Evolutionary conservation across 495 filamentous ascomycete genomes (phyloP).

Genomic region (Tuber aestivum): DNA sequence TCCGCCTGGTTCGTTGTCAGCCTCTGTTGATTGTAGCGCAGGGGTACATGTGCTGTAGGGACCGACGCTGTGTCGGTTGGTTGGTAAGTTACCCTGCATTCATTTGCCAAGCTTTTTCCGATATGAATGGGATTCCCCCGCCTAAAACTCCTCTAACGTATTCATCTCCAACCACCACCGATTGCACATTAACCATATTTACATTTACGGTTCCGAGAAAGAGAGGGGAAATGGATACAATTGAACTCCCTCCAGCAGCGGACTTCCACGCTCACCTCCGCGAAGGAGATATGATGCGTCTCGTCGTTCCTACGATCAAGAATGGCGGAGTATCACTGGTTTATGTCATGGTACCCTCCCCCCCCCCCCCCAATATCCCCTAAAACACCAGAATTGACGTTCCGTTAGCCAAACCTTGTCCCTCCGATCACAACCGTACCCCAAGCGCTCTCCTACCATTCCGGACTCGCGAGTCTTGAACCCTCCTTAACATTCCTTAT

Average conservation of each 20-base stretch:
- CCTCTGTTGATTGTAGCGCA: not conserved
- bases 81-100: not conserved
- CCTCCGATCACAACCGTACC: constrained; percentile 71
- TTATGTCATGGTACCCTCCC: constrained; percentile 62
- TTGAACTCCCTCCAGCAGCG: constrained; percentile 65
- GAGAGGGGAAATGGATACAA: constrained; percentile 21
- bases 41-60: not conserved
- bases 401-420: constrained; percentile 45
- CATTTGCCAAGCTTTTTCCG: not conserved
- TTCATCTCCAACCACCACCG: not conserved
- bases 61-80: not conserved
- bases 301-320: constrained; percentile 70
- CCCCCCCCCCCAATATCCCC: constrained; percentile 11
- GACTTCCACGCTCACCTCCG: constrained; percentile 69
- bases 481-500: constrained; percentile 75
- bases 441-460: constrained; percentile 69
- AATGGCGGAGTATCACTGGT: constrained; percentile 71
- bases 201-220: no score
- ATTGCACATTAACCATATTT: not conserved
- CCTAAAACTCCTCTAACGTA: not conserved
- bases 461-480: constrained; percentile 59
- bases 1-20: not conserved
- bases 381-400: constrained; percentile 8
- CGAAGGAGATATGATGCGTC: constrained; percentile 71
- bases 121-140: not conserved